A percentile compares a stretch with the other conserved stretches of the same genome.
Conservation (phyloP, 2,329 filamentous ascomycete genomes). For the Aspergillus hiratsukae region DNA sequence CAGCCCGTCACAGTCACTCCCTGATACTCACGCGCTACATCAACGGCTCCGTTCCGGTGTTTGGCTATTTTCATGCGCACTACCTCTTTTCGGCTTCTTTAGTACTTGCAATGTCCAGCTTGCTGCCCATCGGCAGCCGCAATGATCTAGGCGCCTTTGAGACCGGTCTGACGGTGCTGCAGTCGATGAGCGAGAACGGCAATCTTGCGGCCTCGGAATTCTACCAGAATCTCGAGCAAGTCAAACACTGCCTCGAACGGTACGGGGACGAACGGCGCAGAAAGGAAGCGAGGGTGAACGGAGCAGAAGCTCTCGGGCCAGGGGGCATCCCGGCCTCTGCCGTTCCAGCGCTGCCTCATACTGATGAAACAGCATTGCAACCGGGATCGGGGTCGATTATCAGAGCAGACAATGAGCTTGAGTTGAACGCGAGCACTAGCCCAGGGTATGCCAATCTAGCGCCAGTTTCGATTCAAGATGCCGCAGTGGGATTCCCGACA, state of each 20-base stretch:
- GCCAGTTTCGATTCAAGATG: conserved; percentile 2
- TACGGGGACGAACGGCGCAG: conserved; percentile 14
- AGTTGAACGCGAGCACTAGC: background rate
- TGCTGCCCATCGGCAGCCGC: conserved; percentile 29
- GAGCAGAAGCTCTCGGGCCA: conserved; percentile 1
- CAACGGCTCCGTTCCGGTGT: conserved; percentile 35
- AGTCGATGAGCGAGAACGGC: conserved; percentile 33
- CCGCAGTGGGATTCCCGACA: conserved; percentile 29
- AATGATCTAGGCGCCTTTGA: conserved; percentile 29
- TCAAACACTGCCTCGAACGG: conserved; percentile 25
- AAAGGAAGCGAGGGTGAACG: background rate
- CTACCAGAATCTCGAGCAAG: conserved; percentile 29
- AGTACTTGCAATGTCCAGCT: conserved; percentile 35
- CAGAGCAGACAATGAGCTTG: background rate
- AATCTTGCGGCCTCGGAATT: conserved; percentile 35
- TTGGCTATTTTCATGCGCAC: conserved; percentile 39
- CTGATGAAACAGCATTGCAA: background rate
- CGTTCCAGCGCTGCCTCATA: background rate
- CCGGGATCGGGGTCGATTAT: background rate
- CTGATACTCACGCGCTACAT: conserved; percentile 37
- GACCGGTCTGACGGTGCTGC: conserved; percentile 28
- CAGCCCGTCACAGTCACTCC: conserved; percentile 34
- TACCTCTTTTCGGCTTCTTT: conserved; percentile 38
- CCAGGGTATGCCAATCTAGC: background rate
- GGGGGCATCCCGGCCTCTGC: background rate